Evolutionary conservation across 140 eudicot genomes (phyloP), one percentile per base, ranked within the genome.

Genomic region (Erigeron philadelphicus): DNA sequence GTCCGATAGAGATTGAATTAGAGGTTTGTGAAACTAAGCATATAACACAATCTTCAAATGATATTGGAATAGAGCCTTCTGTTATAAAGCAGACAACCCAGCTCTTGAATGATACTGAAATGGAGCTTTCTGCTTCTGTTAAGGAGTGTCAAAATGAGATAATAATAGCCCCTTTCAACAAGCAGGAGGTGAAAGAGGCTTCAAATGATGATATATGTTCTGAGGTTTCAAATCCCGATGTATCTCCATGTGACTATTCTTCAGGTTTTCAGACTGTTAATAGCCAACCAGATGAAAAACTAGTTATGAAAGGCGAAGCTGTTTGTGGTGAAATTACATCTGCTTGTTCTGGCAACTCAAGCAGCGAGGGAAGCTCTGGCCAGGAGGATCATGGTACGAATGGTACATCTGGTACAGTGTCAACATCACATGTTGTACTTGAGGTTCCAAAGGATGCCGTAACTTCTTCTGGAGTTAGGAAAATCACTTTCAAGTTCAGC

Each of bases 401-500:
- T 70, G 70, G 56, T 16, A 65, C 75, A n/a, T 8, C 64, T 16
- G 83, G 74, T 31, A 75, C 66, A 11, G 71, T 76, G 73, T 66
- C 86, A 52, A 85, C 76, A 13, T 78, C 96, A 49, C 68, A 79
- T 71, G 86, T 92, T 61, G 86, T 89, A 50, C 81, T 92, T 42
- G 96, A 92, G 78, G 87, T 86, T 54, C 98, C 96, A 52, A 81
- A 89, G 77, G 83, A 86, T 79, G 73, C 75, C 10, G 81, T 83
- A 57, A 81, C 86, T 41, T 83, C 86, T 19, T 84, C 95, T 11
- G 98, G 98, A 46, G 80, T 92, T 31, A 79, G 96, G 81, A 92
- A 92, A 81, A 88, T 92, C 54, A 88, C 93, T 11, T 86, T 92
- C 78, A 92, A 92, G 72, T 92, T 92, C 72, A 86, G 87, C 71